Conservation (phyloP, 1,284 basidiomycete genomes). For the Sutorius eximius region DNA sequence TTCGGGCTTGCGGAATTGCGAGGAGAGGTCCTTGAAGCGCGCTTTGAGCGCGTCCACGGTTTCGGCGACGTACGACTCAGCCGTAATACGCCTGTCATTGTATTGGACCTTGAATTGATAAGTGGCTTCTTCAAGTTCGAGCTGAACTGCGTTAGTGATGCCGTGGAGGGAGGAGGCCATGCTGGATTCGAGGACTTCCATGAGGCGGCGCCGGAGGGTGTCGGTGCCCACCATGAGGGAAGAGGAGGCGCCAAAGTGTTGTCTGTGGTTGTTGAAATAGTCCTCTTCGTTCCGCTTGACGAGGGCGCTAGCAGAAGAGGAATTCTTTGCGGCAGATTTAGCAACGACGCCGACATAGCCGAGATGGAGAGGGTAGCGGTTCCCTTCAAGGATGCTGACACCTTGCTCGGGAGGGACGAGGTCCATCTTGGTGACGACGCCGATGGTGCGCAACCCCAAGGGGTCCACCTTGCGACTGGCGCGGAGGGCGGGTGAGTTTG, state of each 20-base stretch:
- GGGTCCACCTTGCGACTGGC: conserved; percentile 95
- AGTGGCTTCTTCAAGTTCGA: conserved; percentile 93
- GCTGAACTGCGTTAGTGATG: conserved; percentile 94
- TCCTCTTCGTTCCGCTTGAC: conserved; percentile 75
- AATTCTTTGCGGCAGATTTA: conserved; percentile 61
- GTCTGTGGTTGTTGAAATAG: conserved; percentile 75
- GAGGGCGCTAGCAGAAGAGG: conserved; percentile 47
- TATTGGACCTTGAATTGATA: conserved; percentile 99
- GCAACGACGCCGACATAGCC: conserved; percentile 98
- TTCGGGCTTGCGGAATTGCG: conserved; percentile 86
- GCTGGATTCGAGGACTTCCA: conserved; percentile 96
- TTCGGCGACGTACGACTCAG: conserved; percentile 97
- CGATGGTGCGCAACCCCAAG: conserved; percentile 91
- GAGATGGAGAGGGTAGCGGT: conserved; percentile 95
- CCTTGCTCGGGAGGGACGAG: conserved; percentile 87
- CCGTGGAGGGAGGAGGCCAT: conserved; percentile 96
- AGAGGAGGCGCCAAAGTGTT: conserved; percentile 70
- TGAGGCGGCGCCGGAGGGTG: conserved; percentile 84
- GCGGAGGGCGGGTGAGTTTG: conserved; percentile 94
- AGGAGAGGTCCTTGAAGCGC: conserved; percentile 85
- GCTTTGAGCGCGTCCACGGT: conserved; percentile 92
- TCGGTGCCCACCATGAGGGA: conserved; percentile 87
- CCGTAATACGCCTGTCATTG: conserved; percentile 92
- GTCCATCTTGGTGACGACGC: conserved; percentile 99
- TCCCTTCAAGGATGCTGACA: conserved; percentile 80